phyloP scores from a whole-genome alignment of 805 yeast species.

The Monosporozyma solicola region DNA sequence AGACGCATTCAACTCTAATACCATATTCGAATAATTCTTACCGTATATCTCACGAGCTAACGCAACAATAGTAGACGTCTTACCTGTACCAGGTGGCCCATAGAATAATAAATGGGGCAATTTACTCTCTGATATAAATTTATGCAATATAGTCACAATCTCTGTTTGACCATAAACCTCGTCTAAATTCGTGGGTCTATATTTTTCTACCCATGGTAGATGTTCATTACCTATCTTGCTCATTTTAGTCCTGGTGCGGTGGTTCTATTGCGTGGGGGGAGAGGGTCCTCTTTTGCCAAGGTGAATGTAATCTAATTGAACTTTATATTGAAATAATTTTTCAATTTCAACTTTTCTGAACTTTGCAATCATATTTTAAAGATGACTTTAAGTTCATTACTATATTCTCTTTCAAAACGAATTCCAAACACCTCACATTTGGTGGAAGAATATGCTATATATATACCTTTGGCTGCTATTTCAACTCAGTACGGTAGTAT shows the following conservation, averaged over 20 bases:
- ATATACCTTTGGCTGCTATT: neutral
- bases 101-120: constrained; percentile 89
- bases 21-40: constrained; percentile 73
- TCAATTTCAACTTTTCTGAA: neutral
- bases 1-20: constrained; percentile 87
- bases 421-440: neutral
- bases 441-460: neutral
- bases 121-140: constrained; percentile 72
- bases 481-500: neutral
- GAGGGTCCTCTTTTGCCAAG: neutral
- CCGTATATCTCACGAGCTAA: constrained; percentile 86
- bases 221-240: constrained; percentile 31
- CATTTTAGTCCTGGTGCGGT: neutral
- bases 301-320: too few relatives aligned
- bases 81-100: constrained; percentile 94
- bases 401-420: neutral
- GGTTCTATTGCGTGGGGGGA: neutral
- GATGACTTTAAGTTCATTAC: neutral
- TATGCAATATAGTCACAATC: constrained; percentile 74
- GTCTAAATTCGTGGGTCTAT: constrained; percentile 74
- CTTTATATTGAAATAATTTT: neutral
- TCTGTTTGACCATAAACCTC: constrained; percentile 90
- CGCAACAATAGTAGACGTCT: constrained; percentile 82
- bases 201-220: constrained; percentile 91
- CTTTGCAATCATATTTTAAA: neutral